Conservation (phyloP, 768 basidiomycete species). For the Mycena belliarum region DNA sequence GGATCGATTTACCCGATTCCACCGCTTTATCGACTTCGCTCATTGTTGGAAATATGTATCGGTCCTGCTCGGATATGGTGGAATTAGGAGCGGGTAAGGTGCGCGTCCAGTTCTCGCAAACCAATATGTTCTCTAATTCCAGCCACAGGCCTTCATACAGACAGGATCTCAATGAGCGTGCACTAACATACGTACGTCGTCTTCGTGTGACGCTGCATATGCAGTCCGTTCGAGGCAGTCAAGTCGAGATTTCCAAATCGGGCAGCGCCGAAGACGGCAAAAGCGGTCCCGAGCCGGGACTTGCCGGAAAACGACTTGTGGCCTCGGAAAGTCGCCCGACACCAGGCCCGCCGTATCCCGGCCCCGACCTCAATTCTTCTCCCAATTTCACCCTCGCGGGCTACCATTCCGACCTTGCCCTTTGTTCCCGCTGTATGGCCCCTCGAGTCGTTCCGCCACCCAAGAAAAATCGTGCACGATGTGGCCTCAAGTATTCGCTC, state of each 20-base stretch:
- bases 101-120: no score
- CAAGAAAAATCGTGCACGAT: slow-evolving; percentile 21
- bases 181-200: neutral
- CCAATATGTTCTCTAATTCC: no score
- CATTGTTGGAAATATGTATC: no score
- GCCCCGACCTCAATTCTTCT: neutral
- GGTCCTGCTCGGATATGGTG: no score
- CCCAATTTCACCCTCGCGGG: neutral
- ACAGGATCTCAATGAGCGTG: neutral
- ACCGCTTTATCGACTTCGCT: no score
- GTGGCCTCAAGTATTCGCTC: slow-evolving; percentile 20
- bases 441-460: slow-evolving; percentile 16
- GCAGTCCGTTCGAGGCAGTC: neutral
- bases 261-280: neutral
- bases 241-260: neutral
- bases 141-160: neutral
- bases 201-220: neutral
- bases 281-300: neutral
- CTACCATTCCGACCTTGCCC: neutral
- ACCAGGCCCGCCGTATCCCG: slow-evolving; percentile 3
- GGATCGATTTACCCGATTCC: no score
- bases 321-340: neutral
- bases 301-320: neutral
- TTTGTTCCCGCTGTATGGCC: slow-evolving; percentile 7
- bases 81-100: no score